These are phyloP conservation scores for Rhinocladiella similis DNA, from an alignment of 2,329 filamentous ascomycete species.

Conservation along the genomic window DNA sequence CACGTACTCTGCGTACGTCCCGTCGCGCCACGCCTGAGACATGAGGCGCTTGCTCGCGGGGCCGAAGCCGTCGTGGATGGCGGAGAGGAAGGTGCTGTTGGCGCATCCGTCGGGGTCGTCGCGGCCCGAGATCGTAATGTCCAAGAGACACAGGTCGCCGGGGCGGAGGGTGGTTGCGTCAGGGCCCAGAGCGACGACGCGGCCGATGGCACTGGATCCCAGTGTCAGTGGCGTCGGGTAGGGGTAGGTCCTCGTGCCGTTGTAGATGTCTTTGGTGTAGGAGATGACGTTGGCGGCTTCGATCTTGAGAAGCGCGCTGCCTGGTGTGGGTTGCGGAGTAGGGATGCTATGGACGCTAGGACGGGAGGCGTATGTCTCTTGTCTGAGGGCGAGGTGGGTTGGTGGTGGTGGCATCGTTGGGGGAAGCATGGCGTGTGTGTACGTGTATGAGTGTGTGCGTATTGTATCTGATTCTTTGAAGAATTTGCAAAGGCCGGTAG, in stretches of 20 bases:
- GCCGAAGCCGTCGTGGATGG: constrained; percentile 31
- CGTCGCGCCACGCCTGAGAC: constrained; percentile 40
- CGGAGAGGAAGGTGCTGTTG: constrained; percentile 15
- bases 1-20: constrained; percentile 39
- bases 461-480: no score
- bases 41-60: constrained; percentile 35
- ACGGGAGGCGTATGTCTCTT: constrained; percentile 13
- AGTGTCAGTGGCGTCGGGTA: constrained; percentile 36
- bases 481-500: no score
- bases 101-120: constrained; percentile 33
- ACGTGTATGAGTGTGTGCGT: no score
- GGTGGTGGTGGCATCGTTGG: neutral
- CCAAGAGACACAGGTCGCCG: constrained; percentile 43
- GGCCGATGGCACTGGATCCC: constrained; percentile 39
- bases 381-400: constrained; percentile 17
- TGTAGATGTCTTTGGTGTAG: constrained; percentile 36
- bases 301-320: constrained; percentile 45
- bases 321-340: constrained; percentile 35
- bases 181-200: constrained; percentile 38
- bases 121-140: constrained; percentile 38
- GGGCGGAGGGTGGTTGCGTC: constrained; percentile 39
- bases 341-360: constrained; percentile 10
- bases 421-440: no score
- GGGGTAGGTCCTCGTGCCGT: constrained; percentile 40
- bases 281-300: constrained; percentile 36